Percentiles rank a stretch among this genome's conserved stretches.
phyloP scores from a whole-genome alignment of 2,329 filamentous ascomycete genomes.

The Blastomyces percursus region DNA sequence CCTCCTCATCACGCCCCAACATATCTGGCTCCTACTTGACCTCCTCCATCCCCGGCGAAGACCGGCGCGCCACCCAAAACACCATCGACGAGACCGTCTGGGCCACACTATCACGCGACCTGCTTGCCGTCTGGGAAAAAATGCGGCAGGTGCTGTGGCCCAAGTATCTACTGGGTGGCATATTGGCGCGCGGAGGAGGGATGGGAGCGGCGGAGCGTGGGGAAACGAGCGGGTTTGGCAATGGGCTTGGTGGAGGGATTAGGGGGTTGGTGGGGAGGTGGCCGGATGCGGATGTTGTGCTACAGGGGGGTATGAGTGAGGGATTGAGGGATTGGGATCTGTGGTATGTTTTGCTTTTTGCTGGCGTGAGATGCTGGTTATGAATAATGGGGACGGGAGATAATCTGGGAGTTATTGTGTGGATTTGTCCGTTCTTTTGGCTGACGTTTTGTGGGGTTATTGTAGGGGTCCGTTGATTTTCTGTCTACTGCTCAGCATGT shows the following conservation, averaged over 20 bases:
- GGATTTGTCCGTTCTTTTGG: not conserved
- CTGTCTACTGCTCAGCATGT: slow-evolving; percentile 74
- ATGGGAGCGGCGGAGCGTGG: slow-evolving; percentile 47
- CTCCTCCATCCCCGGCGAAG: slow-evolving; percentile 81
- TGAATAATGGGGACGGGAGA: not conserved
- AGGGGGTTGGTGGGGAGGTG: slow-evolving; percentile 50
- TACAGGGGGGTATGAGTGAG: slow-evolving; percentile 68
- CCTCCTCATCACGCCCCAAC: slow-evolving; percentile 4
- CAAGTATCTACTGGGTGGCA: slow-evolving; percentile 72
- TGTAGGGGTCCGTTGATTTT: slow-evolving; percentile 84
- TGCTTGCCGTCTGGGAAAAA: slow-evolving; percentile 93
- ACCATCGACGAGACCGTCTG: slow-evolving; percentile 97
- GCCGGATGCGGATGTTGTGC: slow-evolving; percentile 56
- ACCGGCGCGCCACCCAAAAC: slow-evolving; percentile 76
- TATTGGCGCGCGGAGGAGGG: slow-evolving; percentile 48
- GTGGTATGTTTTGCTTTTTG: slow-evolving; percentile 44
- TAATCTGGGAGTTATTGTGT: not conserved
- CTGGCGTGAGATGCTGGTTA: not conserved
- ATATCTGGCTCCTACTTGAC: slow-evolving; percentile 75
- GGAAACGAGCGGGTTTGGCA: slow-evolving; percentile 35
- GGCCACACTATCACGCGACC: slow-evolving; percentile 88
- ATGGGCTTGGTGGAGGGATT: slow-evolving; percentile 38
- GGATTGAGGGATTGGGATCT: slow-evolving; percentile 94
- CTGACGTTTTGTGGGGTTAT: not conserved
- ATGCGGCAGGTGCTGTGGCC: slow-evolving; percentile 96